These are phyloP conservation scores for Coemansia sp. DNA, from an alignment of 192 early-diverging fungal genomes.

Conservation along the genomic window DNA sequence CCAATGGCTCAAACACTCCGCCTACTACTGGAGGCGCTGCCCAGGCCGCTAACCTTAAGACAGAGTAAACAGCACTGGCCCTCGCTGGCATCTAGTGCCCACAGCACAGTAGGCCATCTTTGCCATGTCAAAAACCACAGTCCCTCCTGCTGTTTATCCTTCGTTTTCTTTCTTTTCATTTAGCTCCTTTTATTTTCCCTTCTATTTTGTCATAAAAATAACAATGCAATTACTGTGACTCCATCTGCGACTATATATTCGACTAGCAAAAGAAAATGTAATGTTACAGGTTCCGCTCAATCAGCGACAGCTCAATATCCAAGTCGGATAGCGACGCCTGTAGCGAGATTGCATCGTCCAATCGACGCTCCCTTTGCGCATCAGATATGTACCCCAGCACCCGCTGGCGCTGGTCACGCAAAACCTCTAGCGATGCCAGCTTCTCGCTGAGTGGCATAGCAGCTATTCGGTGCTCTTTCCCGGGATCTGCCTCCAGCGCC, in stretches of 20 bases:
- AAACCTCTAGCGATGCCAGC: constrained; percentile 50
- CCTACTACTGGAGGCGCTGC: background rate
- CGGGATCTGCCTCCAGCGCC: constrained; percentile 18
- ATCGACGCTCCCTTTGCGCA: constrained; percentile 59
- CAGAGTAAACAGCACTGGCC: constrained; percentile 9
- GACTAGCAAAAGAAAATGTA: too few species aligned
- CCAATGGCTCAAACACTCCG: constrained; percentile 1
- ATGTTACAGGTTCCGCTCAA: constrained; percentile 38
- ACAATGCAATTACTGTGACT: too few species aligned
- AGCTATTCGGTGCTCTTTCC: constrained; percentile 10
- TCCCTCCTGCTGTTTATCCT: background rate
- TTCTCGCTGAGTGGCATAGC: constrained; percentile 22
- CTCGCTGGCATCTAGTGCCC: too few species aligned
- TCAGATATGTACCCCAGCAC: constrained; percentile 64
- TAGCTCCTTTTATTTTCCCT: background rate
- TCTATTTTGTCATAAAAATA: constrained; percentile 1
- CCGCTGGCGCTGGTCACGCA: constrained; percentile 63
- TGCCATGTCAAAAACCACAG: too few species aligned
- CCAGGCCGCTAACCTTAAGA: constrained; percentile 5
- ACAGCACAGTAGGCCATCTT: too few species aligned
- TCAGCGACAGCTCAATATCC: constrained; percentile 57
- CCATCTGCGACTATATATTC: too few species aligned
- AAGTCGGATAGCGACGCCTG: constrained; percentile 62
- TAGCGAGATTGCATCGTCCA: constrained; percentile 70
- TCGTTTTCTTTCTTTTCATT: too few species aligned